A percentile compares a stretch with the other conserved stretches of the same genome.
These are phyloP conservation scores for Tylopilus vinaceipallidus DNA, from an alignment of 768 basidiomycete genomes.

Conservation along the genomic window DNA sequence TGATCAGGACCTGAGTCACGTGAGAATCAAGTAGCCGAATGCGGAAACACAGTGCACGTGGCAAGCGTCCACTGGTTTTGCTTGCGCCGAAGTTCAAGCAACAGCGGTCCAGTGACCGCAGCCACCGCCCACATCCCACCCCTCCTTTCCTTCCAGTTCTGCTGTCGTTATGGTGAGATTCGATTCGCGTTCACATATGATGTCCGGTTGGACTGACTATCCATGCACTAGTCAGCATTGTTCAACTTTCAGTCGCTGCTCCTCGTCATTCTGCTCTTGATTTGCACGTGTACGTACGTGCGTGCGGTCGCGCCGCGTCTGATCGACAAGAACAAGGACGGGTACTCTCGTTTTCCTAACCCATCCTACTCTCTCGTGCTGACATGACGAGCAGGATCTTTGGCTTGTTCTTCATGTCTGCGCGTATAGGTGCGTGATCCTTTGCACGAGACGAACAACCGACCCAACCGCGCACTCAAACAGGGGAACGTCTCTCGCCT, in stretches of 20 bases:
- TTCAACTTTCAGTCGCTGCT: conserved; percentile 98
- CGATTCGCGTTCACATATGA: too few species aligned
- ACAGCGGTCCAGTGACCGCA: too few species aligned
- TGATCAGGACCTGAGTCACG: too few species aligned
- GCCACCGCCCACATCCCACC: too few species aligned
- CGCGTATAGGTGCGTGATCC: conserved; percentile 78
- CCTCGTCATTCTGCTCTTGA: conserved; percentile 87
- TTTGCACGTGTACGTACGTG: conserved; percentile 97
- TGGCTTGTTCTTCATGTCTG: conserved; percentile 93
- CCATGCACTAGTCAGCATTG: conserved; percentile 84
- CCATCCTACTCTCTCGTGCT: background rate
- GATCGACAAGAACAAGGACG: conserved; percentile 91
- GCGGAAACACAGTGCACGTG: too few species aligned
- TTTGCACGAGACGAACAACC: background rate
- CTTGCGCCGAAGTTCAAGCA: too few species aligned
- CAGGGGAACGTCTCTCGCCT: conserved; percentile 93
- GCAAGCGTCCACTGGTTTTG: too few species aligned
- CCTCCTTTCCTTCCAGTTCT: too few species aligned
- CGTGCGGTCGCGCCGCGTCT: conserved; percentile 87
- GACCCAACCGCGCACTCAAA: background rate
- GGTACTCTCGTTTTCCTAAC: conserved; percentile 47
- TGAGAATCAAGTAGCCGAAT: too few species aligned
- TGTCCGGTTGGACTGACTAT: too few species aligned
- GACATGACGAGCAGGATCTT: conserved; percentile 59
- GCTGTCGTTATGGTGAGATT: too few species aligned